Evolutionary conservation across 352 stramenopile species (phyloP), one percentile per base, ranked within the genome.

Genomic region (Pythium phragmiticola): DNA sequence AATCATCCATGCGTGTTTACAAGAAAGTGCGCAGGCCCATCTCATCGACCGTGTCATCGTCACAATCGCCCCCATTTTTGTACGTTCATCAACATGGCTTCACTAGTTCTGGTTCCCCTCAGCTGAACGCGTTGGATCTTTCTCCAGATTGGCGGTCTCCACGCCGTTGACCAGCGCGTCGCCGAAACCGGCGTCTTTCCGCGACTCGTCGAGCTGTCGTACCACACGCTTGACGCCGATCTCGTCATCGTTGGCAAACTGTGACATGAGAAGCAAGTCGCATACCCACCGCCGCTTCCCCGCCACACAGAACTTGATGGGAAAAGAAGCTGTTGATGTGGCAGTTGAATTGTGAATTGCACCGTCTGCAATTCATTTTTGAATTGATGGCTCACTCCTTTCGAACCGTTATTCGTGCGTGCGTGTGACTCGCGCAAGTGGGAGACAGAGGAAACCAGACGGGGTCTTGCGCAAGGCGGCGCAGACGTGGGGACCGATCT

Each of bases 51-150:
- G 79, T 33, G 78, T 85, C 9, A 58, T 96, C 30, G 67, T 96
- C 58, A 96, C 88, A 9, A 73, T 96, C 28, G 84, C 88, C 4
- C 88, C 88, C 3, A 84, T 73, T 12, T 94, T 95, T 60, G 84
- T 96, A 79, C 60, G 79, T 78, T 49, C 47, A 42, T 28, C 16
- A 36, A 0, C 4, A 28, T 23, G 61, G 7, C 51, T 37, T 21
- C 19, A 60, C 47, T 53, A 23, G 33, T 30, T 53, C 47, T 53
- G 28, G 49, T 54, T 36, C 13, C 28, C 8, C 4, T 54, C 48
- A 17, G 13, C 28, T 54, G 28, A 37, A 30, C 7, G 4, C n/a
- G 17, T 47, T 6, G 26, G 9, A 34, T 30, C 7, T 57, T 53
- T 57, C 51, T 60, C 12, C 60, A 92, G 83, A 80, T 92, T 46